Percentiles rank a stretch among this genome's conserved stretches.
Conservation (phyloP, 106 monocot species). For the Amphibolis antarctica region DNA sequence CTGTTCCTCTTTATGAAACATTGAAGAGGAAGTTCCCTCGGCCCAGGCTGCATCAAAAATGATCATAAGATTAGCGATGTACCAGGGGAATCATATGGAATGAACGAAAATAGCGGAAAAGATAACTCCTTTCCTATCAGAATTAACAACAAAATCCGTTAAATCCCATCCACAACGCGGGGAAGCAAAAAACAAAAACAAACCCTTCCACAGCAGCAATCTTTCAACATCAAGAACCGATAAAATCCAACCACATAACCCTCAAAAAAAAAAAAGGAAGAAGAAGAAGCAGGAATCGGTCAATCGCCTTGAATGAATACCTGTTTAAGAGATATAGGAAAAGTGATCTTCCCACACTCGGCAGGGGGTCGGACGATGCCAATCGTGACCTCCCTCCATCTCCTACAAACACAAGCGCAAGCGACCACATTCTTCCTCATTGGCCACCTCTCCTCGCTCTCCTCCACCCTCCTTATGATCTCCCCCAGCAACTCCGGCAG, state of each 20-base stretch:
- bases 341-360: conserved; percentile 52
- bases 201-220: no score
- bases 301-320: conserved; percentile 19
- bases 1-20: conserved; percentile 74
- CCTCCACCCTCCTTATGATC: conserved; percentile 46
- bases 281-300: no score
- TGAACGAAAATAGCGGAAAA: no score
- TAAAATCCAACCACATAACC: no score
- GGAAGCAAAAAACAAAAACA: no score
- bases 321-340: conserved; percentile 80
- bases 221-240: no score
- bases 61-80: background rate
- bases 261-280: background rate
- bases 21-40: conserved; percentile 40
- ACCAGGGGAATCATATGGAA: no score
- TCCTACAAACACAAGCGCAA: conserved; percentile 66
- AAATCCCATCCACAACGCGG: no score
- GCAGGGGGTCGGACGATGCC: conserved; percentile 27
- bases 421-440: conserved; percentile 52
- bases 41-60: conserved; percentile 40
- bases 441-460: conserved; percentile 62
- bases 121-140: no score
- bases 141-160: no score
- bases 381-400: conserved; percentile 46
- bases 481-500: conserved; percentile 64